phyloP scores from a whole-genome alignment of 306 rosid species.

The Clitoria ternatea region DNA sequence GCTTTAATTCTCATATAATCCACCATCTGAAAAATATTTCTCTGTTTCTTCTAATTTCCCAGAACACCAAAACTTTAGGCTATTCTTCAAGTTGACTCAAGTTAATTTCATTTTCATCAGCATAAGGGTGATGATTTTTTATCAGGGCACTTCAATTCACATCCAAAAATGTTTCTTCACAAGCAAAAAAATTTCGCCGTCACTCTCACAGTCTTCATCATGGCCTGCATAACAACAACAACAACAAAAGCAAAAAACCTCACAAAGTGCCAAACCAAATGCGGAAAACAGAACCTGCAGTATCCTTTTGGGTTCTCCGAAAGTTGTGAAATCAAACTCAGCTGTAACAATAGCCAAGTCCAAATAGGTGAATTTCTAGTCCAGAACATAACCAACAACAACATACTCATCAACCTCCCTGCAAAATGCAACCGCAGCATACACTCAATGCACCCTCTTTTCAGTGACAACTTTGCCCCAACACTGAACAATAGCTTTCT shows the following conservation, averaged over 20 bases:
- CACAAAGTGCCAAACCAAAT: slow-evolving; percentile 13
- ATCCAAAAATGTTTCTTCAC: slow-evolving; percentile 36
- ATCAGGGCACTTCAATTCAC: neutral
- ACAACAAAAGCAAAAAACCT: slow-evolving; percentile 32
- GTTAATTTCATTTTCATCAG: neutral
- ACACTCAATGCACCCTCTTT: slow-evolving; percentile 32
- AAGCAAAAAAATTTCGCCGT: slow-evolving; percentile 13
- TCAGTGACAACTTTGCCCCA: slow-evolving; percentile 35
- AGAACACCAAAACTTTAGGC: neutral
- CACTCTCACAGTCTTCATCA: slow-evolving; percentile 23
- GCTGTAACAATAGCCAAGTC: slow-evolving; percentile 18
- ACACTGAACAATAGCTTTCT: slow-evolving; percentile 50
- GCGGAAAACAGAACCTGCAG: slow-evolving; percentile 29
- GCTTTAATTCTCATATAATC: slow-evolving; percentile 51
- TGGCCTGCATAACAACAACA: slow-evolving; percentile 30
- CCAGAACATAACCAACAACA: slow-evolving; percentile 39
- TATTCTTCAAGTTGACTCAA: slow-evolving; percentile 3
- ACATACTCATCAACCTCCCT: slow-evolving; percentile 49
- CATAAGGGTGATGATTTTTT: slow-evolving; percentile 41
- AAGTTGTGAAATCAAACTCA: slow-evolving; percentile 35
- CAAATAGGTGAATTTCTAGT: slow-evolving; percentile 37
- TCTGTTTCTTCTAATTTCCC: neutral
- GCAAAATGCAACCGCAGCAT: slow-evolving; percentile 44
- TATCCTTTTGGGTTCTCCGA: slow-evolving; percentile 73
- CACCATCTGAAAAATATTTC: neutral